Evolutionary conservation across 352 stramenopile species (phyloP), one percentile per base, ranked within the genome.

Genomic region (Pythium diclinum): DNA sequence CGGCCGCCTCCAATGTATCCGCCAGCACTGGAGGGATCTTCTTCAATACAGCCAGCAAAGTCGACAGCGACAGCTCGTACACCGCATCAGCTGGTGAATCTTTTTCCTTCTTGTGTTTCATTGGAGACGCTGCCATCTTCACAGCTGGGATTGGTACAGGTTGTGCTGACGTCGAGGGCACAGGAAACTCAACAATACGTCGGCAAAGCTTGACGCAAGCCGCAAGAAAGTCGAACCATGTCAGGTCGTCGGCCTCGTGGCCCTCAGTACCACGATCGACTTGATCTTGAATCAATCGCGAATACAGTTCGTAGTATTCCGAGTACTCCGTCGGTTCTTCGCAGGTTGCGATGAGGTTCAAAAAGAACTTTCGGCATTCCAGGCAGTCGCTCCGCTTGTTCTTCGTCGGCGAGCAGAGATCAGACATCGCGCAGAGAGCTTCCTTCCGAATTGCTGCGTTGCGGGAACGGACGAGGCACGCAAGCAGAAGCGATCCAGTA

Each of bases 321-420:
- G 61, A 36, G 47, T 65, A 36, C 17, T 36, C 30, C 11, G 54
- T 55, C 13, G 61, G 17, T 3, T 56, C 46, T 17, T 64, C 61
- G 17, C 28, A 65, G n/a, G 21, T 46, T 16, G 53, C 61, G 3
- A 73, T 19, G n/a, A 73, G 52, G 28, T 57, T 58, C n/a, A 73
- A 34, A 34, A 73, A 74, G 40, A 61, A 57, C 19, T 34, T 54
- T 16, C 61, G 56, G 23, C 56, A 67, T 44, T 61, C 73, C 68
- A 51, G 68, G 79, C 56, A 74, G 88, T 77, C 73, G 53, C 75
- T 56, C 17, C 74, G 71, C 63, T 85, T 86, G 71, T 82, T 30
- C 65, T 75, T 30, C 72, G 80, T 21, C 69, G 56, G 48, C 16
- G 30, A 49, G 25, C 56, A 69, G 6, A 74, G 47, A 38, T 52